Conservation (phyloP, 352 stramenopile genomes). For the Labyrinthula sp. region DNA sequence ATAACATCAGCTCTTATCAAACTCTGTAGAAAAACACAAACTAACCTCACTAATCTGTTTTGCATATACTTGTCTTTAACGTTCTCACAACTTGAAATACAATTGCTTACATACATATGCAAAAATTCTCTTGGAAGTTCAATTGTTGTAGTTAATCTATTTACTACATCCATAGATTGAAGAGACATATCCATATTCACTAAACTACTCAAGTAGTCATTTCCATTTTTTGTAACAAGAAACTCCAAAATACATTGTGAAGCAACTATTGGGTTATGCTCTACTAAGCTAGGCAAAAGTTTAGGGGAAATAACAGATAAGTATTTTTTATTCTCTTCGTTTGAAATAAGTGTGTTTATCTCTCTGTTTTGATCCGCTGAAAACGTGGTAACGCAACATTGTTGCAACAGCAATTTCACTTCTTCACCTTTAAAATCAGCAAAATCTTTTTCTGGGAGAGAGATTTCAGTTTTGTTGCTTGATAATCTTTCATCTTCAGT, state of each 20-base stretch:
- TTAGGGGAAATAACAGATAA: too few species aligned
- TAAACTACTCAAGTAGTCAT: slow-evolving; percentile 81
- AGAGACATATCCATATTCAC: slow-evolving; percentile 97
- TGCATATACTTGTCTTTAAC: slow-evolving; percentile 94
- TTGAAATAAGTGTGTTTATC: too few species aligned
- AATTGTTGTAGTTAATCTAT: slow-evolving; percentile 65
- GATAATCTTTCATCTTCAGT: too few species aligned
- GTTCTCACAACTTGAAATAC: slow-evolving; percentile 90
- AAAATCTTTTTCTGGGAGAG: too few species aligned
- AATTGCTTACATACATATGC: slow-evolving; percentile 94
- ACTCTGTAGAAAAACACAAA: slow-evolving; percentile 93
- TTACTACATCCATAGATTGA: slow-evolving; percentile 92
- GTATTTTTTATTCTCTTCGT: too few species aligned
- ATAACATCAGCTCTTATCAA: slow-evolving; percentile 96
- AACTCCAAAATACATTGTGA: slow-evolving; percentile 75
- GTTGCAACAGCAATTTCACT: too few species aligned
- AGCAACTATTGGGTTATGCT: slow-evolving; percentile 91
- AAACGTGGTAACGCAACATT: too few species aligned
- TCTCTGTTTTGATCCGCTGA: too few species aligned
- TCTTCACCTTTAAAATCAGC: too few species aligned
- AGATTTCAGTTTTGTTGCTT: too few species aligned
- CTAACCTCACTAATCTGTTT: slow-evolving; percentile 83
- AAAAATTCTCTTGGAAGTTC: slow-evolving; percentile 87
- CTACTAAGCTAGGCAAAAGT: slow-evolving; percentile 84
- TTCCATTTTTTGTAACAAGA: slow-evolving; percentile 66